These are phyloP conservation scores for Decorospora gaudefroyi DNA, from an alignment of 2,329 filamentous ascomycete genomes.

Conservation along the genomic window DNA sequence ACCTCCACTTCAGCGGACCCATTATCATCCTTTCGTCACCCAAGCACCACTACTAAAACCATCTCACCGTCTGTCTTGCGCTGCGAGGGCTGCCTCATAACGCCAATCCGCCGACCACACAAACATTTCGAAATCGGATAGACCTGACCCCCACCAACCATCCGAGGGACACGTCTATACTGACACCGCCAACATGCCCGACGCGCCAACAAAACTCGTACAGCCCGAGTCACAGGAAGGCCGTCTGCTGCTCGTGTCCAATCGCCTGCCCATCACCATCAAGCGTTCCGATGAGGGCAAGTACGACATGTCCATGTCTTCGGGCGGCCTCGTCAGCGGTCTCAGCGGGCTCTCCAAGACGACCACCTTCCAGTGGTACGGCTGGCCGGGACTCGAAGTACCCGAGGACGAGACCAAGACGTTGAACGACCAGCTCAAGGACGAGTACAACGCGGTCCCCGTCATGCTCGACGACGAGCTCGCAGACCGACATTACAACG, in stretches of 20 bases:
- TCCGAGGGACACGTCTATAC: conserved; percentile 4
- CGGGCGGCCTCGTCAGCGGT: conserved; percentile 91
- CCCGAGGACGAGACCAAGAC: conserved; percentile 77
- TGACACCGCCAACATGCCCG: conserved; percentile 24
- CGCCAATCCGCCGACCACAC: not conserved
- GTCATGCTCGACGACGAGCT: conserved; percentile 94
- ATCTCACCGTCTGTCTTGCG: conserved; percentile 5
- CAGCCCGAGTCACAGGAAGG: conserved; percentile 42
- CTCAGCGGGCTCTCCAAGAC: conserved; percentile 89
- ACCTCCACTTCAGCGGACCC: conserved; percentile 31
- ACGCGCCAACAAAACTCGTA: conserved; percentile 41
- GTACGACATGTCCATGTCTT: conserved; percentile 95
- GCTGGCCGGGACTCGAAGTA: conserved; percentile 92
- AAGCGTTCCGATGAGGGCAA: conserved; percentile 89
- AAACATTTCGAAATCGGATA: conserved; percentile 2
- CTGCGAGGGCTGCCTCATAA: not conserved
- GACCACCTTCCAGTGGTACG: conserved; percentile 97
- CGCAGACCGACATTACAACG: conserved; percentile 95
- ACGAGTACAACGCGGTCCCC: conserved; percentile 86
- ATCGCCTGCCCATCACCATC: conserved; percentile 94
- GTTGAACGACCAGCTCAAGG: conserved; percentile 77
- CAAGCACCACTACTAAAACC: conserved; percentile 12
- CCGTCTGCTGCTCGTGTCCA: conserved; percentile 82
- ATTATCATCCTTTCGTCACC: conserved; percentile 45
- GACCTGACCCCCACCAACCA: conserved; percentile 5